Evolutionary conservation across 208 protist species (phyloP).

Genomic region (Trypanosoma rangeli): DNA sequence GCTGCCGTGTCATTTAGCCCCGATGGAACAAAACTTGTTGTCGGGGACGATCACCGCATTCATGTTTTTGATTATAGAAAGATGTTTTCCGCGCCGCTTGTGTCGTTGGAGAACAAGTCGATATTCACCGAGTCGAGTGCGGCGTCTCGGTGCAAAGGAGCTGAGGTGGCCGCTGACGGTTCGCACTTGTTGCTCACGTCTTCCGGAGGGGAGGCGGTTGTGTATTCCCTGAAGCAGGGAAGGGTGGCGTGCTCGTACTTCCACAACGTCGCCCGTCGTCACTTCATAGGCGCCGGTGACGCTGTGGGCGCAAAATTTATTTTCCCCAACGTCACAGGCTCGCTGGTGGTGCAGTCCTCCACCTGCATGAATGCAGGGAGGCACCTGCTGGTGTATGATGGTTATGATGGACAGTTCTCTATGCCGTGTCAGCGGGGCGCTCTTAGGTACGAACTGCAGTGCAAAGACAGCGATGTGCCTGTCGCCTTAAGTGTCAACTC

Average conservation of each 20-base stretch:
- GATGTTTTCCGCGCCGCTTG: slow-evolving; percentile 42
- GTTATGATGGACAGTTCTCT: background rate
- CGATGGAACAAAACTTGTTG: slow-evolving; percentile 52
- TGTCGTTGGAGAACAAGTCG: slow-evolving; percentile 28
- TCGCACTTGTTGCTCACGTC: slow-evolving; percentile 59
- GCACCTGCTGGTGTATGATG: slow-evolving; percentile 76
- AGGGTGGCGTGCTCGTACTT: slow-evolving; percentile 49
- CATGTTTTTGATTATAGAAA: slow-evolving; percentile 61
- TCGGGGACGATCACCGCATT: slow-evolving; percentile 65
- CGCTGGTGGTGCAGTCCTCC: slow-evolving; percentile 56
- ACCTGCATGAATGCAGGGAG: slow-evolving; percentile 58
- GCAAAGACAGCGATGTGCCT: slow-evolving; percentile 75
- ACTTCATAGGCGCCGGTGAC: slow-evolving; percentile 64
- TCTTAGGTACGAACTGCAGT: slow-evolving; percentile 70
- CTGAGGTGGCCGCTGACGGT: slow-evolving; percentile 42
- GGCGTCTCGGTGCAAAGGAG: slow-evolving; percentile 55
- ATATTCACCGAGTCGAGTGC: slow-evolving; percentile 45
- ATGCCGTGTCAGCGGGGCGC: slow-evolving; percentile 26
- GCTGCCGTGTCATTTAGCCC: slow-evolving; percentile 49
- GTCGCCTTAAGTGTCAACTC: slow-evolving; percentile 67
- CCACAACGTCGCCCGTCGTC: slow-evolving; percentile 48
- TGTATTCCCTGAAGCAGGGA: slow-evolving; percentile 39
- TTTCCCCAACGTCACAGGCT: slow-evolving; percentile 36
- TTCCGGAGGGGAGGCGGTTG: slow-evolving; percentile 55
- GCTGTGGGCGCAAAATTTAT: slow-evolving; percentile 66